Evolutionary conservation across 1,284 basidiomycete genomes (phyloP).

Genomic region (Xanthoconium separans): DNA sequence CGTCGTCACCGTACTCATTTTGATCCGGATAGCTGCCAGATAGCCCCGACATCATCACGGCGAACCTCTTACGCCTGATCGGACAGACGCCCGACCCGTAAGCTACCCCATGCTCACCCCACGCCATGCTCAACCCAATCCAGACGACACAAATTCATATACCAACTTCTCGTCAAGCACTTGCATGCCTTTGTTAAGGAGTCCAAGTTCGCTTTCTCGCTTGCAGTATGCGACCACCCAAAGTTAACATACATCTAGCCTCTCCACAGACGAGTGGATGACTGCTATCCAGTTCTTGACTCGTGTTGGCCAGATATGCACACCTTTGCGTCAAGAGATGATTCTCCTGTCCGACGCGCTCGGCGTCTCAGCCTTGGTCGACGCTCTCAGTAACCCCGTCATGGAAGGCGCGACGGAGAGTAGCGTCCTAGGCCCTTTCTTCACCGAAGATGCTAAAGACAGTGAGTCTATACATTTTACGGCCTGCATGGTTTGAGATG

Average conservation of each 20-base stretch:
- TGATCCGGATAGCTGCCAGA: conserved; percentile 43
- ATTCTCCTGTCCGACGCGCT: conserved; percentile 80
- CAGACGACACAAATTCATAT: conserved; percentile 48
- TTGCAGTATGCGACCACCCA: not conserved
- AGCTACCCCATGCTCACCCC: conserved; percentile 12
- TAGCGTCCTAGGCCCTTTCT: conserved; percentile 84
- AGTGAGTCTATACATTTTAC: conserved; percentile 41
- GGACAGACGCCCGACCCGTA: conserved; percentile 44
- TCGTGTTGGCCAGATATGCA: conserved; percentile 68
- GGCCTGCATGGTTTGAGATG: not conserved
- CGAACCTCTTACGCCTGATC: conserved; percentile 50
- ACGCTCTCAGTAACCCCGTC: conserved; percentile 74
- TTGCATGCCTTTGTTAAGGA: conserved; percentile 74
- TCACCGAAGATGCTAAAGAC: conserved; percentile 76
- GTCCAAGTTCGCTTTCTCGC: conserved; percentile 43
- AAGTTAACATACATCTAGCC: conserved; percentile 30
- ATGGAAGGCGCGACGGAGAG: conserved; percentile 66
- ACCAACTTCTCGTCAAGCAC: conserved; percentile 54
- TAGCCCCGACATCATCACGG: conserved; percentile 54
- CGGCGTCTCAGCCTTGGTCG: conserved; percentile 78
- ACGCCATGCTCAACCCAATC: conserved; percentile 3
- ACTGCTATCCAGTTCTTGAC: conserved; percentile 76
- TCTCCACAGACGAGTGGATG: conserved; percentile 87
- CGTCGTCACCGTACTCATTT: not conserved
- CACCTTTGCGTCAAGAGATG: conserved; percentile 77